Conservation (phyloP, 2,329 filamentous ascomycete genomes). For the Daldinia eschscholtzii region DNA sequence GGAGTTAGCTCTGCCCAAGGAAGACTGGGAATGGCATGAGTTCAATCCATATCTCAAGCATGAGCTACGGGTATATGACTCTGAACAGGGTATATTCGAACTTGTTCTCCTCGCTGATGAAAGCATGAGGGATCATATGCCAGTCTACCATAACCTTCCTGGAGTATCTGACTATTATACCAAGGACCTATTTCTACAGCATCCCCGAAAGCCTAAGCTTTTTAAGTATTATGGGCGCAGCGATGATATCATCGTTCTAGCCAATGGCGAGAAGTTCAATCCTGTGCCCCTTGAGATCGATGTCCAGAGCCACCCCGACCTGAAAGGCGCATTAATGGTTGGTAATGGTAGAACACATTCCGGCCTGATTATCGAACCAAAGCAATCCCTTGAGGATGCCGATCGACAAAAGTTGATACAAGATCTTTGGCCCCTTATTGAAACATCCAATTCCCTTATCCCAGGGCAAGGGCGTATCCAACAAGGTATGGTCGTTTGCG, state of each 20-base stretch:
- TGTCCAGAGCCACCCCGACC: constrained; percentile 22
- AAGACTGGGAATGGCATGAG: constrained; percentile 54
- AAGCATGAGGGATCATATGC: constrained; percentile 39
- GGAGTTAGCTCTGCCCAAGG: constrained; percentile 32
- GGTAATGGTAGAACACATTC: constrained; percentile 55
- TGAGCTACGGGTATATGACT: constrained; percentile 48
- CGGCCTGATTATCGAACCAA: constrained; percentile 55
- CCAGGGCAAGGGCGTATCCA: constrained; percentile 42
- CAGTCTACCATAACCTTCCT: constrained; percentile 54
- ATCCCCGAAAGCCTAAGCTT: constrained; percentile 53
- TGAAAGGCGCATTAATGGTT: constrained; percentile 47
- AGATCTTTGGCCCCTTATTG: constrained; percentile 30
- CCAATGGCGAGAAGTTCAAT: constrained; percentile 55
- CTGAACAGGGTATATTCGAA: constrained; percentile 44
- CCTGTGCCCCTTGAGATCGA: constrained; percentile 20
- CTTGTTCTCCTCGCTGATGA: constrained; percentile 47
- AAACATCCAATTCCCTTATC: constrained; percentile 33
- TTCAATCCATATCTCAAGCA: constrained; percentile 51
- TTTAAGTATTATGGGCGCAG: constrained; percentile 55
- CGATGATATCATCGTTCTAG: constrained; percentile 60
- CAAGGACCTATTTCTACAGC: constrained; percentile 55
- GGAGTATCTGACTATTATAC: constrained; percentile 53
- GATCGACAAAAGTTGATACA: constrained; percentile 23
- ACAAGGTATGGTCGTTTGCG: constrained; percentile 38
- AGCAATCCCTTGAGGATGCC: constrained; percentile 7